phyloP scores from a whole-genome alignment of 768 basidiomycete genomes.

The Dentipellis fragilis region DNA sequence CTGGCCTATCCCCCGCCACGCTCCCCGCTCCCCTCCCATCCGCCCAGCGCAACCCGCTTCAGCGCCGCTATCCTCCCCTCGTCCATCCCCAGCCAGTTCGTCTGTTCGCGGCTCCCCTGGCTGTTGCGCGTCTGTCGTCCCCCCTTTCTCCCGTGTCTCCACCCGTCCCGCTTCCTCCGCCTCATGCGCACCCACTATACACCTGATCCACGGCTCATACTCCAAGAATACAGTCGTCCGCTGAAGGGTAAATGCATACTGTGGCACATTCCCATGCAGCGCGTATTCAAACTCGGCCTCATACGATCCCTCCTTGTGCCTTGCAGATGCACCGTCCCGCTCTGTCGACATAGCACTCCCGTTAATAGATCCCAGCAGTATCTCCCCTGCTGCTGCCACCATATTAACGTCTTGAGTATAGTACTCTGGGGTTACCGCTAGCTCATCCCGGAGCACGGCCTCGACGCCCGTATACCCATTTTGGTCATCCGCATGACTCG shows the following conservation, averaged over 20 bases:
- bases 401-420: conserved; percentile 8
- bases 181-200: conserved; percentile 63
- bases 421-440: conserved; percentile 9
- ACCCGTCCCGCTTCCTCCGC: conserved; percentile 24
- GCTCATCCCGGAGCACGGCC: background rate
- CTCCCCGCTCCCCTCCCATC: conserved; percentile 5
- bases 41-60: conserved; percentile 15
- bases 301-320: background rate
- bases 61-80: conserved; percentile 27
- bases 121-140: conserved; percentile 50
- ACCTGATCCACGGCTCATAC: conserved; percentile 57
- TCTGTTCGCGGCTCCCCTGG: conserved; percentile 24
- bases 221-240: conserved; percentile 47
- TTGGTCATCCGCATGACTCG: conserved; percentile 40
- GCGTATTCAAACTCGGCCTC: conserved; percentile 22
- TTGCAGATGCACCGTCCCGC: background rate
- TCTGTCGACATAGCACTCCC: background rate
- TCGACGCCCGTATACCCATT: conserved; percentile 29
- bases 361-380: background rate
- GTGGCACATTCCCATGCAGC: conserved; percentile 38
- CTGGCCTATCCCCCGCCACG: background rate
- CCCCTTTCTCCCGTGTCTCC: conserved; percentile 9
- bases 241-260: conserved; percentile 21
- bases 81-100: conserved; percentile 32
- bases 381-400: background rate